Conservation (phyloP, 2,329 filamentous ascomycete genomes). For the Hypoxylon sp. region DNA sequence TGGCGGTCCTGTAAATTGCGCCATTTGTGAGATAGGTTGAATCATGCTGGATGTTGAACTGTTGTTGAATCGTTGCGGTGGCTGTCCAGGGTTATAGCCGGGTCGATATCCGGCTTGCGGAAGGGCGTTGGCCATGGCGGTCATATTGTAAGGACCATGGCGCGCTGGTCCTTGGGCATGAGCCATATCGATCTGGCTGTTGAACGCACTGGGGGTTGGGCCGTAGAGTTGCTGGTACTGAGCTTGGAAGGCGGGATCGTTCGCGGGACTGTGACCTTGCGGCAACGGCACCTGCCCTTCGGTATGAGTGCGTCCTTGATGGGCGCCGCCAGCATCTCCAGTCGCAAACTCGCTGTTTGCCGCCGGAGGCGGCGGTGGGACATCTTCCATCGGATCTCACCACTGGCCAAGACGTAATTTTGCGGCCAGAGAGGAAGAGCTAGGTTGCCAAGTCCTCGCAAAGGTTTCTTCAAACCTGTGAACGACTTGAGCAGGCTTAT, state of each 20-base stretch:
- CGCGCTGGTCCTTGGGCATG: constrained; percentile 50
- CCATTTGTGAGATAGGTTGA: constrained; percentile 55
- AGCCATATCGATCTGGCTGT: constrained; percentile 59
- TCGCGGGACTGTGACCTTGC: constrained; percentile 42
- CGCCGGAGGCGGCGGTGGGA: constrained; percentile 48
- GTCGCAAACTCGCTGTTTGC: constrained; percentile 49
- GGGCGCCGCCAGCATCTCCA: constrained; percentile 40
- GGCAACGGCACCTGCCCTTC: constrained; percentile 42
- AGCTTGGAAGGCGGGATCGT: constrained; percentile 46
- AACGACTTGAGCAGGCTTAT: constrained; percentile 31
- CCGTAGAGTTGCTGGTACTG: constrained; percentile 52
- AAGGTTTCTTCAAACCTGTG: constrained; percentile 30
- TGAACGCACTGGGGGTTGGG: constrained; percentile 56
- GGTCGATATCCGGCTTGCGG: constrained; percentile 58
- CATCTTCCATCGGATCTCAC: constrained; percentile 53
- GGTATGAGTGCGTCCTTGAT: constrained; percentile 40
- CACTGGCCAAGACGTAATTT: constrained; percentile 24
- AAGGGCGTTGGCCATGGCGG: constrained; percentile 58
- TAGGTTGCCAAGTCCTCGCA: constrained; percentile 30
- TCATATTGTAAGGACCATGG: constrained; percentile 62
- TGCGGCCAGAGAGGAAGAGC: constrained; percentile 32
- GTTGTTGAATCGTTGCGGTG: constrained; percentile 52
- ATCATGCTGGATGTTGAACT: constrained; percentile 55
- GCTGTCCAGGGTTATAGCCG: constrained; percentile 54
- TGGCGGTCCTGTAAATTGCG: constrained; percentile 57